Base-by-base conservation (phyloP, 371 early-diverging fungal species). In the Encephalitozoon intestinalis region DNA sequence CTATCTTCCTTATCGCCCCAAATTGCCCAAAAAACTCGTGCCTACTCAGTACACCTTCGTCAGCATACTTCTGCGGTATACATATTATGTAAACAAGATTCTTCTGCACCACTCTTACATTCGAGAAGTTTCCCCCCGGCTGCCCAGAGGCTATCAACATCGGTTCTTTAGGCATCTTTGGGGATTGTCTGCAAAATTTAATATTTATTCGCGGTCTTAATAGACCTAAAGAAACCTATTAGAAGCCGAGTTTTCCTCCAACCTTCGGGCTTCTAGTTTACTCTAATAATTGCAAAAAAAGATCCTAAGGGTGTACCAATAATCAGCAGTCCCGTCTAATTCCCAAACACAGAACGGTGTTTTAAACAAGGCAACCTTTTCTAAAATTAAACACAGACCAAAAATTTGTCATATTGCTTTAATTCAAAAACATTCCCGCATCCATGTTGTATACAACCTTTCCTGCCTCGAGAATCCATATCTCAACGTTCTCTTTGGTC, bases 11-110 rank as follows among this genome's bases (percentile, higher is more conserved):
- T 40, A 85, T 85, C 40, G 51, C 63, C 1, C 86, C 86, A 77
- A 84, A 85, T 39, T 84, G 84, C 2, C 86, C 86, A 73, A 85
- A 85, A 50, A 81, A 82, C 26, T 84, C 83, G 26, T 81, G 77
- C 34, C 81, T 77, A 21, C 76, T 67, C 1, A 85, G 70, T 11
- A 82, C 34, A 21, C 73, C 74, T 43, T 85, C 86, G 39, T 80
- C 64, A 0, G 83, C 83, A 74, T 79, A 85, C 52, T 82, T 81
- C 49, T 73, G 77, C 11, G 84, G 82, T 37, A 85, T 82, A 5
- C 86, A 84, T 26, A 85, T 81, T 18, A 81, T 78, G 53, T 85
- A 85, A 4, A 85, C 86, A 18, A 85, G 67, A 39, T 79, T 84
- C 54, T 79, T 77, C 70, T 85, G 84, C n/a, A 85, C 78, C 9